Base-by-base conservation (phyloP, 2,329 filamentous ascomycete genomes). In the Eurotiales sp. region DNA sequence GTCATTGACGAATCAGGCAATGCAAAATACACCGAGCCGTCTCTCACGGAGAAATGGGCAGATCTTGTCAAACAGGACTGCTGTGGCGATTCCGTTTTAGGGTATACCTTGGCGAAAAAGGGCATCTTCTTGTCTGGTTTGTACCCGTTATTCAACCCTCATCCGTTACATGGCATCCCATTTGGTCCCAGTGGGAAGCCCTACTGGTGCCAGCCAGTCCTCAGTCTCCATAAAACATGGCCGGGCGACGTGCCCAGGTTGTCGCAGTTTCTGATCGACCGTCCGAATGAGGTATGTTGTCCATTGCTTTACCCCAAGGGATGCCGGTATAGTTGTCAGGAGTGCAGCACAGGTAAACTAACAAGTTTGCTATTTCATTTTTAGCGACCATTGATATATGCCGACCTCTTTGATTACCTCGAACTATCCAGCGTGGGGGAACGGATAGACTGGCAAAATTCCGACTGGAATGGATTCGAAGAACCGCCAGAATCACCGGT, bases 51-150 rank as follows among this genome's bases (percentile, higher is more conserved):
- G 49, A 67, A 65, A 53, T 77, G 72, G 66, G 64, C 74, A 41
- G 63, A 70, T 5, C 55, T 71, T 30, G 64, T 77, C 19, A 65
- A 65, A 25, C 58, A 69, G 11, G 78, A 83, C 52, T 80, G 76
- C 61, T 79, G 77, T 45, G 78, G 78, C 5, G 78, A 81, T 49
- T 77, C 75, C 36, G 71, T 80, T 6, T 61, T 80, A 3, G 78
- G 77, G 3, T 77, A 70, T 64, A 71, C 70, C 4, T 56, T 80
- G 40, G 69, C 68, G 55, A 69, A 75, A 36, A 71, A 68, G 17
- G 73, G 73, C 1, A 67, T 80, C 8, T 58, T 65, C 3, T 48
- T 80, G 52, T 73, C 71, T 15, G 77, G 76, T 5, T 67, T 76
- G 48, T 79, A 72, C 68, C 76, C 76, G 2, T 65, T 77, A 62